Evolutionary conservation across 2,329 filamentous ascomycete species (phyloP), one percentile per base, ranked within the genome.

Genomic region (Leptographium procerum): DNA sequence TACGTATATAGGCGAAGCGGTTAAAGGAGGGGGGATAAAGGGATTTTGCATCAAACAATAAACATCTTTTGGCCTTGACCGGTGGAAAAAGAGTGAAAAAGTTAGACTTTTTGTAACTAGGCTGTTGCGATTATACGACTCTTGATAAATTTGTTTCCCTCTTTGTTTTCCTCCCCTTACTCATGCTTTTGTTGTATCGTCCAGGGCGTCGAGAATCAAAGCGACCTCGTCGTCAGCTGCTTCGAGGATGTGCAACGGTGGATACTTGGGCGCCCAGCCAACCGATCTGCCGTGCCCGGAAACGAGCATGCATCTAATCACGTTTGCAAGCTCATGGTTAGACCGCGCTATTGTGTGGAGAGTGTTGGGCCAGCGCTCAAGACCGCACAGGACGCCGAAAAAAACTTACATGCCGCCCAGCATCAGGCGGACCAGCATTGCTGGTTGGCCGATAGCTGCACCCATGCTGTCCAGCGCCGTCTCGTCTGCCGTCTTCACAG

Each of bases 181-280:
- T 40, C n/a, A 51, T 4, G 48, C 48, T 28, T 4, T 29, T 29
- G 31, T 26, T 14, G 3, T 19, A 3, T 19, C 31, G 53, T 31
- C 28, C 24, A 55, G 36, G 19, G 9, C 19, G 29, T 47, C 54
- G n/a, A 56, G 54, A 29, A 79, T 77, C 22, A 74, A 58, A 13
- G 75, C 72, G 1, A 79, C 76, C 59, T 81, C 77, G 0, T 67
- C 71, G 51, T 74, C 74, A 1, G 73, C 73, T 33, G 64, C 65
- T 52, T 78, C 72, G 1, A 81, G 61, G 13, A 79, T 74, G 65
- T 81, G 74, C 55, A 75, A 66, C 0, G 76, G 65, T 0, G 64
- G 34, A 60, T 72, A 77, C 19, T 69, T 58, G 1, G 77, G 68
- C 57, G 67, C 71, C 78, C 78, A 81, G 0, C 76, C 77, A 45